Evolutionary conservation across 2,329 filamentous ascomycete genomes (phyloP).

Genomic region (Trichoderma sp.): DNA sequence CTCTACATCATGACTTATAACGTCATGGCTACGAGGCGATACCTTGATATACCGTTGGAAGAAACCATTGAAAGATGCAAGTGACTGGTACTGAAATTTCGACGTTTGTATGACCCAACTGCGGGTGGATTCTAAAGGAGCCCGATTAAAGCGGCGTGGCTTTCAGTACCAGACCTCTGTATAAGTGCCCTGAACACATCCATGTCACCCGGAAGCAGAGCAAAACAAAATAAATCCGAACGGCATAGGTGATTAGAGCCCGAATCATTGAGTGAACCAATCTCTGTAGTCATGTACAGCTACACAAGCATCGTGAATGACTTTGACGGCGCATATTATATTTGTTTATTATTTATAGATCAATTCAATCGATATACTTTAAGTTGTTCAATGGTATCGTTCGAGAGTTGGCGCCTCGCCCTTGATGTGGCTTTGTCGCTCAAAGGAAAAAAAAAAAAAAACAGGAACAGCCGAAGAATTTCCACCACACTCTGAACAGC

Average conservation of each 20-base stretch:
- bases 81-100: neutral
- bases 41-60: neutral
- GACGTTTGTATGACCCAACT: neutral
- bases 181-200: neutral
- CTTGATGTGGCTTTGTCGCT: neutral
- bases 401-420: neutral
- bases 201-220: neutral
- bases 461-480: constrained; percentile 23
- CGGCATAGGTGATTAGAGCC: neutral
- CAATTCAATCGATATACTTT: neutral
- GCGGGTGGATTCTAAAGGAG: neutral
- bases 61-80: neutral
- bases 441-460: neutral
- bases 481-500: constrained; percentile 20
- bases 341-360: neutral
- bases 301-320: neutral
- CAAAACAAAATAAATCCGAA: neutral
- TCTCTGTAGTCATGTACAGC: neutral
- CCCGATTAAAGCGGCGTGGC: neutral
- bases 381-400: neutral
- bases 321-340: neutral
- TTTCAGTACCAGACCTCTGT: neutral
- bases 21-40: neutral
- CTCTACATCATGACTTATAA: neutral
- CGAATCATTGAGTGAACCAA: neutral